Evolutionary conservation across 1,284 basidiomycete species (phyloP).

Genomic region (Ceratobasidium sp.): DNA sequence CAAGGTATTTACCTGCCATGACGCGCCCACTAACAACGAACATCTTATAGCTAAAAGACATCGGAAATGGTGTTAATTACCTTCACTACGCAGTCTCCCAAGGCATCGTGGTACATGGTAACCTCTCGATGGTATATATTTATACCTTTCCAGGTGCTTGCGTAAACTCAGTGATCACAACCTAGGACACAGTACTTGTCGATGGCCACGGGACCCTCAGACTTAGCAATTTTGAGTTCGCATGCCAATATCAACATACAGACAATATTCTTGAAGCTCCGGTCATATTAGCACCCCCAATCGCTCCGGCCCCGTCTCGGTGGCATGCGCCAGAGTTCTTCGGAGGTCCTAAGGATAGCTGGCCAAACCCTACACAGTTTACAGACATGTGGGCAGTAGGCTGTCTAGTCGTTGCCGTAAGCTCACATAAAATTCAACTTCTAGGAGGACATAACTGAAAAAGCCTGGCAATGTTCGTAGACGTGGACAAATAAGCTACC

Average conservation of each 20-base stretch:
- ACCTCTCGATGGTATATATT: constrained; percentile 17
- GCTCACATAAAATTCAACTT: neutral
- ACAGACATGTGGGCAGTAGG: constrained; percentile 22
- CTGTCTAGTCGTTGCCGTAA: constrained; percentile 16
- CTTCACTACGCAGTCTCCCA: constrained; percentile 13
- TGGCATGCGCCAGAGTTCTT: constrained; percentile 40
- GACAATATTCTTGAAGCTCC: constrained; percentile 14
- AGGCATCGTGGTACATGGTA: constrained; percentile 17
- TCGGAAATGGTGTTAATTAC: neutral
- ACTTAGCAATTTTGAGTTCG: constrained; percentile 32
- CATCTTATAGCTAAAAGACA: neutral
- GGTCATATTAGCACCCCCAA: constrained; percentile 17
- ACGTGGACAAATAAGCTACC: constrained; percentile 4
- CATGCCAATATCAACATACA: constrained; percentile 23
- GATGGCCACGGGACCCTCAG: neutral
- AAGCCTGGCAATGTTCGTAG: neutral
- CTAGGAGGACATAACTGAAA: neutral
- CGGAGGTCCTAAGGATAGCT: neutral
- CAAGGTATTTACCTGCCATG: no score
- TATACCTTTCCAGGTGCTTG: no score
- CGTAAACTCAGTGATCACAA: neutral
- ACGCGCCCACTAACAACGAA: no score
- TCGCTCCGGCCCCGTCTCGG: constrained; percentile 11
- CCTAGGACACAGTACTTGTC: constrained; percentile 11
- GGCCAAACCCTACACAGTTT: constrained; percentile 31